Base-by-base conservation (phyloP, 1,284 basidiomycete species). In the Cryptococcus neoformans region DNA sequence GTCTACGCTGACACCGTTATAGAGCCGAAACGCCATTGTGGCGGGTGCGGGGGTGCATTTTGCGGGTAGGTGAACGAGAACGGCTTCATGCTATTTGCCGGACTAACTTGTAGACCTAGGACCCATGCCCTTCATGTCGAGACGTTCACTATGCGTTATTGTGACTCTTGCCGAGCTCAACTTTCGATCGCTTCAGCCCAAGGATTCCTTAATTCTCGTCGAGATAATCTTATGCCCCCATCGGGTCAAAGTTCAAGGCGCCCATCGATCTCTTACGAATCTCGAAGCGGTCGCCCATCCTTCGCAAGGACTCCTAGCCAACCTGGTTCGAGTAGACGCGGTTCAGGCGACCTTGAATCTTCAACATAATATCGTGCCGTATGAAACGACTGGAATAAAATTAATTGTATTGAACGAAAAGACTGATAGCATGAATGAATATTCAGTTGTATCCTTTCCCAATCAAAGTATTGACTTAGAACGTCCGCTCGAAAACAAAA, bases 1-100 rank as follows among this genome's bases (percentile, higher is more conserved):
- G 49, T 7, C 17, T n/a, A 39, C 10, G 12, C 42, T 51, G 41
- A 50, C n/a, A 21, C 21, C 6, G 17, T 17, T 11, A 12, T 37
- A 73, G 75, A 78, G 57, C 76, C 76, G 1, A 68, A 72, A 58
- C 57, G 76, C 16, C 66, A 70, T 58, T 78, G 76, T 55, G 73
- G 72, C 28, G 76, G 76, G 11, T 78, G 76, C 53, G 76, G 75
- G 3, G 76, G 76, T 12, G 62, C 63, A 6, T 77, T 75, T 62
- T 78, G 76, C 71, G 70, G 70, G 51, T 66, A 49, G 68, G 62
- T 4, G 36, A 9, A 6, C 21, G 8, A 48, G 8, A 36, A 41
- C 16, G 12, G 12, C 48, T 46, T 36, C 6, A 12, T 14, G 11
- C 7, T 42, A 9, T 47, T 4, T 11, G 21, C 16, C 12, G 46